Evolutionary conservation across 83 land plant genomes (phyloP), one percentile per base, ranked within the genome.

Genomic region (Diphasiastrum complanatum): DNA sequence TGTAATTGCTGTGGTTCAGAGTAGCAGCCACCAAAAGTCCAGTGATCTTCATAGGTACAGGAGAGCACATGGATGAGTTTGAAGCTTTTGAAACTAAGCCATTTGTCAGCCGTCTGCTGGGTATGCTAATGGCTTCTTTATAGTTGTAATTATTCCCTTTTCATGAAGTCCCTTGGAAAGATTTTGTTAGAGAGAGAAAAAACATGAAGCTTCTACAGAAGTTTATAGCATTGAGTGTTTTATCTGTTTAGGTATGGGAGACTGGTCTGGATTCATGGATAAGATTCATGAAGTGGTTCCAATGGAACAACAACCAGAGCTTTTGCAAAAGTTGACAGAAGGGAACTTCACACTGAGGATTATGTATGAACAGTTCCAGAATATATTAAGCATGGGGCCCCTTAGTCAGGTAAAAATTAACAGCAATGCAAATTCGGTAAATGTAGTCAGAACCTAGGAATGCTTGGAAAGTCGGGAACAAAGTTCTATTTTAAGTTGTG

Each of bases 1-100:
- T 24, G 38, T 28, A 36, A 24, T 4, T 52, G 33, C 50, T 34
- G 54, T 24, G 43, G 8, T 78, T 60, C 83, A 88, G 96, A 41
- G 99, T 93, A 70, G 96, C 99, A 35, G 96, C 99, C 10, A 93
- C 96, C 37, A 93, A 93, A 77, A 89, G 92, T 81, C 99, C 99
- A 6, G 82, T 93, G 25, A 93, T 89, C 63, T 93, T 93, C 56
- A 81, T 93, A 64, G 99, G 99, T 43, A 89, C 92, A 18, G 96
- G 99, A 45, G 99, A 93, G 60, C 99, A 89, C 67, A 85, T 89
- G 87, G 99, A 93, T 66, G 99, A 93, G 72, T 89, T 93, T 78
- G 99, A 93, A 76, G 85, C 78, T 46, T 93, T 93, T 77, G 99
- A 93, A 71, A 96, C 89, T 24, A 93, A 93, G 74, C 89, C 99